Conservation (phyloP, 805 yeast species). For the Wickerhamiella australiensis region DNA sequence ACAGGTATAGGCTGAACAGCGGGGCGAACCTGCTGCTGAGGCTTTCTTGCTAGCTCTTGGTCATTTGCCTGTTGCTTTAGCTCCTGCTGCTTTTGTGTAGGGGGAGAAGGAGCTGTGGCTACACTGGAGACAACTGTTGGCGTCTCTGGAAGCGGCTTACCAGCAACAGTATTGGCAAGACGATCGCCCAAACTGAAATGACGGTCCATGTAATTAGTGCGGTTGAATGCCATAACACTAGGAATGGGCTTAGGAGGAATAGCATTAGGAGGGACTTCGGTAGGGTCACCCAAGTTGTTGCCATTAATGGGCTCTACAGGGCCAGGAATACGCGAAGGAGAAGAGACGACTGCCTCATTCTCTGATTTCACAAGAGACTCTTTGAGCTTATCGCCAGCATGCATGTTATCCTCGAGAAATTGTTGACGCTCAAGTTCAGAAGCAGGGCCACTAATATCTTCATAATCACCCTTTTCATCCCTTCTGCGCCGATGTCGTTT, state of each 20-base stretch:
- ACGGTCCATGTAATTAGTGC: background rate
- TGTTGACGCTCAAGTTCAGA: constrained; percentile 8
- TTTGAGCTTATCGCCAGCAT: background rate
- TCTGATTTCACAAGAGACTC: background rate
- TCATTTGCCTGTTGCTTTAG: background rate
- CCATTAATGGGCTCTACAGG: background rate
- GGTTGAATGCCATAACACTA: background rate
- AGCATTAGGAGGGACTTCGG: background rate
- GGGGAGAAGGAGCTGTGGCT: background rate
- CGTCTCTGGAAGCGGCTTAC: background rate
- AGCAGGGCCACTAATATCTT: background rate
- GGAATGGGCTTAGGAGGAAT: background rate
- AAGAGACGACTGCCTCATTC: background rate
- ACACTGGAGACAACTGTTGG: background rate
- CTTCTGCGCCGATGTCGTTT: background rate
- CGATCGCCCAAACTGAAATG: background rate
- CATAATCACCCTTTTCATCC: background rate
- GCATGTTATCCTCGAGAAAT: background rate
- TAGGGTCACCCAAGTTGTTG: background rate
- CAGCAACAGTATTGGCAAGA: background rate
- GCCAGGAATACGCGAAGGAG: background rate
- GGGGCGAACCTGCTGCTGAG: background rate
- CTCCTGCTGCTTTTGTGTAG: background rate
- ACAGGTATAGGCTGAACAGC: background rate
- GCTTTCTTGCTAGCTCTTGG: background rate